A percentile compares a stretch with the other conserved stretches of the same genome.
Evolutionary conservation across 1,284 basidiomycete species (phyloP).

Genomic region (Schizopora paradoxa): DNA sequence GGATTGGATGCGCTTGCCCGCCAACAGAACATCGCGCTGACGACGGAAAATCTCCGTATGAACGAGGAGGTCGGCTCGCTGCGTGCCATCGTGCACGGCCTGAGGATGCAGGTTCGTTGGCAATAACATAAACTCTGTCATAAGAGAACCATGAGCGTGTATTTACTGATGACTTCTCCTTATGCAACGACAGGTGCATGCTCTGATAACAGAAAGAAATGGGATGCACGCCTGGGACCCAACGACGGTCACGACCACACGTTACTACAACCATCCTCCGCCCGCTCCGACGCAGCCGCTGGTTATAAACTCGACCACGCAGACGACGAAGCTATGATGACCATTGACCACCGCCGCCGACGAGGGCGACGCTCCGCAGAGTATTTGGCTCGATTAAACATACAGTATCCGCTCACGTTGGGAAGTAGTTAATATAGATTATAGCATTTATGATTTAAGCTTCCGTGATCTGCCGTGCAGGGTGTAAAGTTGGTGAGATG

Average conservation of each 20-base stretch:
- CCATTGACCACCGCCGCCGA: not conserved
- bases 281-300: conserved; percentile 3
- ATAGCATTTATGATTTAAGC: too few relatives aligned
- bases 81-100: conserved; percentile 67
- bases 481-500: too few relatives aligned
- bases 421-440: too few relatives aligned
- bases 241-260: conserved; percentile 1
- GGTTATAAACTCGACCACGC: conserved; percentile 6
- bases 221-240: not conserved
- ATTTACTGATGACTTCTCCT: conserved; percentile 12
- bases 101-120: conserved; percentile 82
- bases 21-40: conserved; percentile 57
- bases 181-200: not conserved
- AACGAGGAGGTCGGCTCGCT: conserved; percentile 74
- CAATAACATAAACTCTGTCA: too few relatives aligned
- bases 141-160: too few relatives aligned
- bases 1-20: conserved; percentile 60
- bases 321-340: conserved; percentile 14
- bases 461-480: too few relatives aligned
- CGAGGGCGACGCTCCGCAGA: too few relatives aligned
- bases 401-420: too few relatives aligned
- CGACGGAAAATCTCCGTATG: conserved; percentile 66
- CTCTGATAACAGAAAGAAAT: not conserved
- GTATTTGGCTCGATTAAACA: too few relatives aligned
- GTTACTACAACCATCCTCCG: conserved; percentile 4